Evolutionary conservation across 257 asterid species (phyloP).

Genomic region (Solanum arcanum): DNA sequence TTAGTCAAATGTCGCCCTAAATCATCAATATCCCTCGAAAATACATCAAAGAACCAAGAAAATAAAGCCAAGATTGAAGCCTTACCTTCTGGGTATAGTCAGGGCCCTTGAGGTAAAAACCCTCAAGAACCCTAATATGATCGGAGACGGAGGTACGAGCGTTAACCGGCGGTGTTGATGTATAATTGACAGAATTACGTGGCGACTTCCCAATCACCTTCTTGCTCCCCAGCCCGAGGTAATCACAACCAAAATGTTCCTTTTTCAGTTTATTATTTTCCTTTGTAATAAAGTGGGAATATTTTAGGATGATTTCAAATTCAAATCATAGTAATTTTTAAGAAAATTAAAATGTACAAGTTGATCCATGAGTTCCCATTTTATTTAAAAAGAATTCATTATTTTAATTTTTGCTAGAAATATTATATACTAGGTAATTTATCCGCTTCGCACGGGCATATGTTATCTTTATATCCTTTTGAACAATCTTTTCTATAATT

Average conservation of each 20-base stretch:
- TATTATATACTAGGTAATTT: no score
- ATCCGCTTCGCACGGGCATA: no score
- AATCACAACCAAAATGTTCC: not conserved
- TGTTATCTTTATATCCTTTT: no score
- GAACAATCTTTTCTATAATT: no score
- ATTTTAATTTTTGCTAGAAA: no score
- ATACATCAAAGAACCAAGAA: not conserved
- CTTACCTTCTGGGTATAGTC: not conserved
- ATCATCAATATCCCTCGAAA: no score
- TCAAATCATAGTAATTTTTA: not conserved
- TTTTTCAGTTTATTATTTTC: not conserved
- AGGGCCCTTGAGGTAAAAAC: not conserved
- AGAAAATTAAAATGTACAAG: not conserved
- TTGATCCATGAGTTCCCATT: not conserved
- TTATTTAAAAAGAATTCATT: no score
- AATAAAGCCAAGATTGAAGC: not conserved
- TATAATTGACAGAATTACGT: not conserved
- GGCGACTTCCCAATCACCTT: not conserved
- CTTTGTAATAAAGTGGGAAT: not conserved
- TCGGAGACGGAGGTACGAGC: not conserved
- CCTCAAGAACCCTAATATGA: not conserved
- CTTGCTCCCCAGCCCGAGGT: not conserved
- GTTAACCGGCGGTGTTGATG: not conserved
- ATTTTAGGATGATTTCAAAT: not conserved
- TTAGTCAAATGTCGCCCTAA: not conserved